Percentiles rank a stretch among this genome's conserved stretches.
phyloP scores from a whole-genome alignment of 495 filamentous ascomycete genomes.

The Monascus purpureus region DNA sequence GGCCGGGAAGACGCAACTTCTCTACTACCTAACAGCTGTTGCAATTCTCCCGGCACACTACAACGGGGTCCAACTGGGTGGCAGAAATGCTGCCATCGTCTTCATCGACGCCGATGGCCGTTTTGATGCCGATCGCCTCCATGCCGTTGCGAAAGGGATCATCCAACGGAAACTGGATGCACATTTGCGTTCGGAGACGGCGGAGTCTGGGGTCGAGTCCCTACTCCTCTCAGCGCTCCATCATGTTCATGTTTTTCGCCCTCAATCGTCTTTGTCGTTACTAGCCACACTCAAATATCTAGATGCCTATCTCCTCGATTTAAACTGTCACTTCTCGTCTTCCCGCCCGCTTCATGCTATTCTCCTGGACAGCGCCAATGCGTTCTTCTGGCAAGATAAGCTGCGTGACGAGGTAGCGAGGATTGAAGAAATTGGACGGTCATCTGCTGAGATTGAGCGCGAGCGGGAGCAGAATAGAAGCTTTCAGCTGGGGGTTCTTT shows the following conservation, averaged over 20 bases:
- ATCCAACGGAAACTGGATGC: constrained; percentile 4
- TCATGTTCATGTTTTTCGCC: constrained; percentile 41
- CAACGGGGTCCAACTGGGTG: constrained; percentile 18
- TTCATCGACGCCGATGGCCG: constrained; percentile 57
- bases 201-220: constrained; percentile 5
- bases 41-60: constrained; percentile 39
- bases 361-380: constrained; percentile 37
- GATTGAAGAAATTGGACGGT: constrained; percentile 22
- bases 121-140: constrained; percentile 49
- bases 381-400: constrained; percentile 46
- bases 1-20: constrained; percentile 49
- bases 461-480: constrained; percentile 14
- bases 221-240: constrained; percentile 24
- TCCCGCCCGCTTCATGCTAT: constrained; percentile 33
- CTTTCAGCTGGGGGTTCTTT: constrained; percentile 23
- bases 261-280: constrained; percentile 36
- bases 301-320: constrained; percentile 37
- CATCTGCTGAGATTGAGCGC: constrained; percentile 16
- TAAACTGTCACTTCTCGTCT: constrained; percentile 31
- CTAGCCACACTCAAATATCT: constrained; percentile 36
- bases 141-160: constrained; percentile 18
- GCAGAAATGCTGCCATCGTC: constrained; percentile 45
- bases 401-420: constrained; percentile 32
- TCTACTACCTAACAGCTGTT: constrained; percentile 52
- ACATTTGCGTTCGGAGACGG: not conserved